Evolutionary conservation across 2,329 filamentous ascomycete species (phyloP).

Genomic region (Didymella segeticola): DNA sequence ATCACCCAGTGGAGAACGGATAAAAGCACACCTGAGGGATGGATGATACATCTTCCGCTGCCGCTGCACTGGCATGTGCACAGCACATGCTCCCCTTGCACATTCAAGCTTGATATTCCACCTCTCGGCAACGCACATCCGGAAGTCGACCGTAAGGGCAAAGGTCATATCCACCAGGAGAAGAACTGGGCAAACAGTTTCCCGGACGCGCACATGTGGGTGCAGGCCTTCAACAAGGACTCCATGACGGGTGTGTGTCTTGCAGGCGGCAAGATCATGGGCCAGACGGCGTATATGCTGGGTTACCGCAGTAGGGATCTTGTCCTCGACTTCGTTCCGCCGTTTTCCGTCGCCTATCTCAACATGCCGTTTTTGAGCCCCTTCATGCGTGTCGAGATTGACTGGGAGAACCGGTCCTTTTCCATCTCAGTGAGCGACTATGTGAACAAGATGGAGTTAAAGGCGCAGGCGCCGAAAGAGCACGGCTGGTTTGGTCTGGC

Average conservation of each 20-base stretch:
- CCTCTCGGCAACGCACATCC: conserved; percentile 28
- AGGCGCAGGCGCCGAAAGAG: conserved; percentile 50
- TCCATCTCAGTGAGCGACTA: conserved; percentile 49
- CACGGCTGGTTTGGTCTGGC: conserved; percentile 55
- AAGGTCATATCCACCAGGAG: conserved; percentile 55
- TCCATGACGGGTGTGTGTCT: conserved; percentile 36
- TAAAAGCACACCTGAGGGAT: conserved; percentile 53
- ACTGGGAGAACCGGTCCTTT: conserved; percentile 52
- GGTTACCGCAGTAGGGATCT: conserved; percentile 51
- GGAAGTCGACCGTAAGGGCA: conserved; percentile 38
- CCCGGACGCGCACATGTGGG: conserved; percentile 51
- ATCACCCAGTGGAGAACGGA: conserved; percentile 49
- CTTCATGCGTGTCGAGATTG: conserved; percentile 51
- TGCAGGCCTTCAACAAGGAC: conserved; percentile 37
- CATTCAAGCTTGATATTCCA: conserved; percentile 50
- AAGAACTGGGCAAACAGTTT: conserved; percentile 60
- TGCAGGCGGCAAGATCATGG: conserved; percentile 44
- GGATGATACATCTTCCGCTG: conserved; percentile 54
- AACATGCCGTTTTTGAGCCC: conserved; percentile 47
- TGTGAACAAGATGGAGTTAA: conserved; percentile 50
- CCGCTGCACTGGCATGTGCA: conserved; percentile 62
- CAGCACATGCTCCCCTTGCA: conserved; percentile 51
- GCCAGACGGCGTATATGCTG: conserved; percentile 53
- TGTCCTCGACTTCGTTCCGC: conserved; percentile 54
- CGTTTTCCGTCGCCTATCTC: conserved; percentile 48